Conservation (phyloP, 345 rosid genomes). For the thale cress (Arabidopsis thaliana) region TAIR10.1 NC_003070.9:19225501-19226000, state of each 20-base stretch:
- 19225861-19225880: too few relatives aligned
- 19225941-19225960: too few relatives aligned
- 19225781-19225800: slow-evolving; percentile 23
- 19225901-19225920: too few relatives aligned
- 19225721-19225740: not conserved
- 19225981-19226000: too few relatives aligned
- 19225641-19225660: slow-evolving; percentile 16
- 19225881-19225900: too few relatives aligned
- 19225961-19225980: too few relatives aligned
- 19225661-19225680: slow-evolving; percentile 12
- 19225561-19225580: slow-evolving; percentile 3
- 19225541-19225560: not conserved
- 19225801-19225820: not conserved
- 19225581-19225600: slow-evolving; percentile 20
- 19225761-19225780: not conserved
- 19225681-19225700: slow-evolving; percentile 15
- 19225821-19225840: too few relatives aligned
- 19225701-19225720: slow-evolving; percentile 1
- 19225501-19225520: slow-evolving; percentile 1
- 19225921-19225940: too few relatives aligned
- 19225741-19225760: not conserved
- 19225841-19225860: too few relatives aligned
- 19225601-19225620: not conserved
- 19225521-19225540: slow-evolving; percentile 37
- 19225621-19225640: not conserved